phyloP scores from a whole-genome alignment of 805 yeast genomes.

The Hanseniaspora nectarophila region DNA sequence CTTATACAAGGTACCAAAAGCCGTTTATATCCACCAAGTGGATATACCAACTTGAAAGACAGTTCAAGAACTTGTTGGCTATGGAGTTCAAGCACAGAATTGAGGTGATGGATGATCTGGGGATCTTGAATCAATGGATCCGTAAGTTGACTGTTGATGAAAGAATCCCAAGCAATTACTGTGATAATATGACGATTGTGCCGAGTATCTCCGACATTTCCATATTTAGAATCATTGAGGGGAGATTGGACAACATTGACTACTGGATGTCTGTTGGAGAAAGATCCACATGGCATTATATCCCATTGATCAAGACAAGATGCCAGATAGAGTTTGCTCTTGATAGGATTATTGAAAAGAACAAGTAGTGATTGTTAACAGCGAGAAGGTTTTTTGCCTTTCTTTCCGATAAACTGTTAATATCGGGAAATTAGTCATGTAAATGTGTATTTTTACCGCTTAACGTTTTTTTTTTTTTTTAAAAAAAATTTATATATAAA shows the following conservation, averaged over 20 bases:
- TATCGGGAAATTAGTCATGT: no score
- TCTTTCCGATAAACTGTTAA: no score
- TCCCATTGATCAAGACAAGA: conserved; percentile 73
- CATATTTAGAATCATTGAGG: conserved; percentile 66
- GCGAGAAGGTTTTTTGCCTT: no score
- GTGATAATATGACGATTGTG: conserved; percentile 74
- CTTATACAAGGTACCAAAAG: conserved; percentile 27
- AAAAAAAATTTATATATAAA: no score
- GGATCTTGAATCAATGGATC: conserved; percentile 55
- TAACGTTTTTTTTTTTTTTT: no score
- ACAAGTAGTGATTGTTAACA: conserved; percentile 13
- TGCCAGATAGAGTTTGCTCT: conserved; percentile 82
- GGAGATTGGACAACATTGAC: conserved; percentile 65
- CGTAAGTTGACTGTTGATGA: conserved; percentile 79
- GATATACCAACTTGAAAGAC: conserved; percentile 29
- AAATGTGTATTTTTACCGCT: no score
- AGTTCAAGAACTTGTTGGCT: conserved; percentile 45
- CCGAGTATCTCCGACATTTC: conserved; percentile 69
- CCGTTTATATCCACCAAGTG: conserved; percentile 28
- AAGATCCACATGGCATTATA: conserved; percentile 81
- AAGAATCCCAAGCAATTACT: conserved; percentile 60
- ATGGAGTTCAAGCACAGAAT: conserved; percentile 78
- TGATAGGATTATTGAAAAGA: conserved; percentile 50
- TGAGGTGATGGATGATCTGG: conserved; percentile 65
- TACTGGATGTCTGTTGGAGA: conserved; percentile 90